Evolutionary conservation across 2,329 filamentous ascomycete genomes (phyloP).

Genomic region (Clonostachys rosea): DNA sequence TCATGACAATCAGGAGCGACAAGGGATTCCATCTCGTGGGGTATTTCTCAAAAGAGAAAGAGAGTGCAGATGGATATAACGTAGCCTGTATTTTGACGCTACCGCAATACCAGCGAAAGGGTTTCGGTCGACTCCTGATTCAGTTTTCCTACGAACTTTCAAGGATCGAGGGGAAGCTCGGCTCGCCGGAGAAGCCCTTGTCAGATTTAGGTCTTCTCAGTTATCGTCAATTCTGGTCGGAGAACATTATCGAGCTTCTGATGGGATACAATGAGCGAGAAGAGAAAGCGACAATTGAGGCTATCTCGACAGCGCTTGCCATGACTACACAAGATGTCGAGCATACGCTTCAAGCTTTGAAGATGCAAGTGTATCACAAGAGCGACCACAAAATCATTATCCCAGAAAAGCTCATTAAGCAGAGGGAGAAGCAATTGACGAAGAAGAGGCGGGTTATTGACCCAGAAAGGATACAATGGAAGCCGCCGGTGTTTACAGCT

Average conservation of each 20-base stretch:
- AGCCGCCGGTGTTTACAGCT: conserved; percentile 90
- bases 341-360: conserved; percentile 87
- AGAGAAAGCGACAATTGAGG: conserved; percentile 78
- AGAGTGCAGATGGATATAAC: conserved; percentile 95
- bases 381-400: conserved; percentile 95
- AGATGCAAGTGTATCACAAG: conserved; percentile 94
- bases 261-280: conserved; percentile 64
- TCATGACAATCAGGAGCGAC: conserved; percentile 87
- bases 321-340: conserved; percentile 99
- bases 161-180: conserved; percentile 90
- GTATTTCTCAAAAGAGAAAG: conserved; percentile 99
- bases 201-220: conserved; percentile 90
- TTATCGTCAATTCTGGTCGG: conserved; percentile 97
- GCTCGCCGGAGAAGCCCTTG: conserved; percentile 93
- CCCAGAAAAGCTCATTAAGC: conserved; percentile 75
- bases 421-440: conserved; percentile 73
- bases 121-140: conserved; percentile 88
- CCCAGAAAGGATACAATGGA: conserved; percentile 80
- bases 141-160: conserved; percentile 97
- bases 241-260: conserved; percentile 87
- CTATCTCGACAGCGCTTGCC: conserved; percentile 71
- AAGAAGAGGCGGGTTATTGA: conserved; percentile 78
- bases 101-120: conserved; percentile 93
- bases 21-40: conserved; percentile 94
- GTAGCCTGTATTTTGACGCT: conserved; percentile 96